Evolutionary conservation across 139 green algal species (phyloP).

Genomic region (Asterochloris erici): DNA sequence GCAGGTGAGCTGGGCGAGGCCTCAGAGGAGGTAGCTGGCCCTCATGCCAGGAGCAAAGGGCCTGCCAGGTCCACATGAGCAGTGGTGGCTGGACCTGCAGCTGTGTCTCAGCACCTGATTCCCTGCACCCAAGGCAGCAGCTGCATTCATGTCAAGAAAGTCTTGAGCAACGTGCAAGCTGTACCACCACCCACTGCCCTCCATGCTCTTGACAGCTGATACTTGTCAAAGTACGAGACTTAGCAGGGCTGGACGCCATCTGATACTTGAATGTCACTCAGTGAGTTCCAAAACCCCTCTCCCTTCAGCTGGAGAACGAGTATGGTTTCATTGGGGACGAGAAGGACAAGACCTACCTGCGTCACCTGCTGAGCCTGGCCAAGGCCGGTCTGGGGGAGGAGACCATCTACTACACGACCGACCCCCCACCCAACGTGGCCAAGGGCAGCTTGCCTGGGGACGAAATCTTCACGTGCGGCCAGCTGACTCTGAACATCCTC

Average conservation of each 20-base stretch:
- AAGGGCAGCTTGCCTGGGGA: constrained; percentile 35
- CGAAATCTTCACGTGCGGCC: constrained; percentile 34
- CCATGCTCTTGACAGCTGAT: no score
- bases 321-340: constrained; percentile 48
- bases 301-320: constrained; percentile 62
- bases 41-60: no score
- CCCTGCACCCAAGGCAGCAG: background rate
- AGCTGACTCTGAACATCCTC: background rate
- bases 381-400: constrained; percentile 29
- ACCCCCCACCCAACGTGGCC: constrained; percentile 29
- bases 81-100: no score
- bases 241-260: no score
- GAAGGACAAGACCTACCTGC: constrained; percentile 36
- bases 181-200: no score
- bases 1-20: constrained; percentile 22
- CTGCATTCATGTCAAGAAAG: no score
- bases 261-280: no score
- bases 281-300: no score
- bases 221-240: no score
- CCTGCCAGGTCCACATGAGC: no score
- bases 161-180: no score
- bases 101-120: background rate
- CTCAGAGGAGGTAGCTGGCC: no score
- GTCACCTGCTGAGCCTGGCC: constrained; percentile 27
- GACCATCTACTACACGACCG: constrained; percentile 55